These are phyloP conservation scores for Zanthoxylum bungeanum DNA, from an alignment of 345 rosid species.

Conservation along the genomic window DNA sequence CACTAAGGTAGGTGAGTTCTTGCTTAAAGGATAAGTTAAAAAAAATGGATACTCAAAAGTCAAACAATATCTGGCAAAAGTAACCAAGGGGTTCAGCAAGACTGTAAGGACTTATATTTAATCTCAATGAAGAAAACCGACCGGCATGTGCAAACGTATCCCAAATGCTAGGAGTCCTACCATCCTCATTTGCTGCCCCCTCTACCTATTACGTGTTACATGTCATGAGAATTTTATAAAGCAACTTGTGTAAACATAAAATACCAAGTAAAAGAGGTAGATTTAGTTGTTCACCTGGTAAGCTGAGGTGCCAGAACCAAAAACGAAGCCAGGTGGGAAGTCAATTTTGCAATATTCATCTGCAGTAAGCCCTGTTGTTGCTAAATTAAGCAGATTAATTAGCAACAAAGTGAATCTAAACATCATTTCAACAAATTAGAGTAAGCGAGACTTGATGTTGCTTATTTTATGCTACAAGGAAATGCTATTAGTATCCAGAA, in stretches of 20 bases:
- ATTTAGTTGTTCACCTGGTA: slow-evolving; percentile 19
- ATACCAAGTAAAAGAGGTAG: background rate
- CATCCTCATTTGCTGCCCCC: slow-evolving; percentile 46
- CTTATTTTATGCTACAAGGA: too few relatives aligned
- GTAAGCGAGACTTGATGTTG: background rate
- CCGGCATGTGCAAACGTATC: slow-evolving; percentile 39
- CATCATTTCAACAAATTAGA: background rate
- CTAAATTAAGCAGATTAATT: slow-evolving; percentile 12
- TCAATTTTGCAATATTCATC: slow-evolving; percentile 16
- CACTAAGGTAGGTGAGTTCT: too few relatives aligned
- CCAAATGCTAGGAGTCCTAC: slow-evolving; percentile 44
- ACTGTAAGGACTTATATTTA: background rate
- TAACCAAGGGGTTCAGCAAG: background rate
- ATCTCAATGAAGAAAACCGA: slow-evolving; percentile 6
- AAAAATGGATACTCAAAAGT: too few relatives aligned
- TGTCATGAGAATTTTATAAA: background rate
- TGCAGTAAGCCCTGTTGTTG: background rate
- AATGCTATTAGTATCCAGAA: too few relatives aligned
- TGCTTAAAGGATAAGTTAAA: too few relatives aligned
- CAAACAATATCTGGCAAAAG: too few relatives aligned
- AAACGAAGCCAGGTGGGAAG: slow-evolving; percentile 21
- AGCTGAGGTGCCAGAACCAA: slow-evolving; percentile 26
- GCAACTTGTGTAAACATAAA: background rate
- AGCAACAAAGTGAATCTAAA: slow-evolving; percentile 6
- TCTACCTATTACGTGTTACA: slow-evolving; percentile 27